Base-by-base conservation (phyloP, 768 basidiomycete genomes). In the Suillus brevipes region DNA sequence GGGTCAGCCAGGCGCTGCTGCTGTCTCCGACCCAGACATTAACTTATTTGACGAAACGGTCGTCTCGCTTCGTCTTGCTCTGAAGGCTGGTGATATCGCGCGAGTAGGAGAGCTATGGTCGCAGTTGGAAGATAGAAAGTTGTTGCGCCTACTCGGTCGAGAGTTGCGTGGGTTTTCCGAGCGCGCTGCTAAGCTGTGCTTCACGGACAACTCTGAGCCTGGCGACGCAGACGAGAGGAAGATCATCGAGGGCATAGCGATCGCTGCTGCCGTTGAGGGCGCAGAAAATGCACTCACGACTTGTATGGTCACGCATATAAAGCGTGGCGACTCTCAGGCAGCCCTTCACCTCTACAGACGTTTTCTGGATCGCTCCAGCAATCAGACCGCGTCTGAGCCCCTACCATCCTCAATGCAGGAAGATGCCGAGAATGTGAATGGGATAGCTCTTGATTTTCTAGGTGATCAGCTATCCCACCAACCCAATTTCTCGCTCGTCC, bases 241-340 rank as follows among this genome's bases (percentile, higher is more conserved):
- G 25, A 67, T 73, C 3, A 72, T 83, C 6, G 79, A 83, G 66
- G 77, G 82, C 61, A 81, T 90, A 57, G 84, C 86, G 7, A 59
- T 89, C 25, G 71, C 78, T 43, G 77, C 83, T 8, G 86, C 89
- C 0, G 78, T 71, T 13, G 73, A 72, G 36, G 79, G 83, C 37
- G 79, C 79, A 10, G 76, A 81, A 16, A 79, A 81, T 13, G 84
- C 84, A 5, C 75, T 91, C 56, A 77, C 77, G 60, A 79, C 82
- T 25, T 80, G 82, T 66, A 81, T 91, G 83, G 68, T 80, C 52
- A 70, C 74, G 43, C 77, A 84, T 67, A 71, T 90, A 62, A 72
- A 75, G 49, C 70, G 72, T 20, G 73, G 78, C 16, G 74, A 89
- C 63, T 70, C 79, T n/a, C 67, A 74, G 12, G 73, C 78, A 9